A percentile compares a stretch with the other conserved stretches of the same genome.
Conservation (phyloP, 176 grass and related monocot genomes). For the Oryza meyeriana region DNA sequence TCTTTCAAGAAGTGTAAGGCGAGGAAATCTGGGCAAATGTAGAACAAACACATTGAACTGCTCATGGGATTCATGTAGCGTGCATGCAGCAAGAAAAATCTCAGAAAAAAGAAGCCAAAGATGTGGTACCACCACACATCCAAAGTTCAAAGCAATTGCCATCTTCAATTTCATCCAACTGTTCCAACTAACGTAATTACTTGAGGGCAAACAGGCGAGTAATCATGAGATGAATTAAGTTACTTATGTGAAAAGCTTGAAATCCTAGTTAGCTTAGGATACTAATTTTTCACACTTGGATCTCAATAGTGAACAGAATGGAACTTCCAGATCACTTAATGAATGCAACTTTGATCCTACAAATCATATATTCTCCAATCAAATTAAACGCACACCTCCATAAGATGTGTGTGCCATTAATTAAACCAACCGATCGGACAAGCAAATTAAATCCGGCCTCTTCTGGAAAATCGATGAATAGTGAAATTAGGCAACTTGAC, state of each 20-base stretch:
- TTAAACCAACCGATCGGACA: neutral
- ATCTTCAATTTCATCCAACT: neutral
- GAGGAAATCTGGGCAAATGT: neutral
- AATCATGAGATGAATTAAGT: neutral
- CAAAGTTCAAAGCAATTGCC: neutral
- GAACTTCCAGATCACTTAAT: slow-evolving; percentile 5
- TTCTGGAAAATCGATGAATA: neutral
- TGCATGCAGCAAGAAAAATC: neutral
- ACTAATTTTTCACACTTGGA: neutral
- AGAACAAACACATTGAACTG: neutral
- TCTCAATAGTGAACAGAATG: neutral
- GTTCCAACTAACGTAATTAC: neutral
- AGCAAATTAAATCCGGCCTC: neutral
- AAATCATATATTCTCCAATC: neutral
- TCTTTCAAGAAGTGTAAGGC: neutral
- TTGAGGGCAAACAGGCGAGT: neutral
- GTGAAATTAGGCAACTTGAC: too few relatives aligned
- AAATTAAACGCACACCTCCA: neutral
- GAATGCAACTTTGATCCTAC: neutral
- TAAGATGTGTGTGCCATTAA: slow-evolving; percentile 25
- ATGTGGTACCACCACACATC: neutral
- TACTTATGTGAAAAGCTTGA: neutral
- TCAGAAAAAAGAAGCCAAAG: neutral
- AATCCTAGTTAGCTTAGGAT: neutral
- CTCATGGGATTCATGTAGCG: neutral